Conservation (phyloP, 371 early-diverging fungal species). For the Mucor plumbeus region DNA sequence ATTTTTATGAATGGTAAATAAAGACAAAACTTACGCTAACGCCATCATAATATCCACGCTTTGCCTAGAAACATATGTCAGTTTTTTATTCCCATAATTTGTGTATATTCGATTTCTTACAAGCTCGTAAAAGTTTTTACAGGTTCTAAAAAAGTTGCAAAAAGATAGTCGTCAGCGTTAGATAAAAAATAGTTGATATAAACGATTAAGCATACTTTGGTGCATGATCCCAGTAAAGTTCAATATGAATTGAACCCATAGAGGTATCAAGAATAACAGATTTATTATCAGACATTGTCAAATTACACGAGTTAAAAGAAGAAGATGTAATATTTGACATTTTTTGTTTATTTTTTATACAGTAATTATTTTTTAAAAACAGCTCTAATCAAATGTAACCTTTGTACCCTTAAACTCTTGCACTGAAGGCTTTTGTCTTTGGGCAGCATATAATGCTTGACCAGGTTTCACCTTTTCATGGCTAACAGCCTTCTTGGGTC, state of each 20-base stretch:
- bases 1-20: neutral
- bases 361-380: neutral
- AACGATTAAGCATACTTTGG: conserved; percentile 49
- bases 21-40: conserved; percentile 57
- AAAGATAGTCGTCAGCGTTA: neutral
- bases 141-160: conserved; percentile 49
- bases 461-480: conserved; percentile 53
- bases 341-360: conserved; percentile 6
- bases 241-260: conserved; percentile 69
- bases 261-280: conserved; percentile 67
- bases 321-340: neutral
- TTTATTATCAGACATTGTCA: conserved; percentile 26
- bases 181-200: neutral
- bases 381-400: conserved; percentile 55
- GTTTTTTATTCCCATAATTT: neutral
- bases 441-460: conserved; percentile 54
- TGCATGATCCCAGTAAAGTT: conserved; percentile 76
- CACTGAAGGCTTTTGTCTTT: conserved; percentile 56
- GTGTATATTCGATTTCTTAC: conserved; percentile 33
- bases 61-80: conserved; percentile 47
- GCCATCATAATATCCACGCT: conserved; percentile 70
- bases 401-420: conserved; percentile 72
- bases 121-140: conserved; percentile 79
- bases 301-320: neutral
- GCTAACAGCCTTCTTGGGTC: conserved; percentile 29